Percentiles rank a stretch among this genome's conserved stretches.
phyloP scores from a whole-genome alignment of 805 yeast species.

The Starmerella stigmatis region DNA sequence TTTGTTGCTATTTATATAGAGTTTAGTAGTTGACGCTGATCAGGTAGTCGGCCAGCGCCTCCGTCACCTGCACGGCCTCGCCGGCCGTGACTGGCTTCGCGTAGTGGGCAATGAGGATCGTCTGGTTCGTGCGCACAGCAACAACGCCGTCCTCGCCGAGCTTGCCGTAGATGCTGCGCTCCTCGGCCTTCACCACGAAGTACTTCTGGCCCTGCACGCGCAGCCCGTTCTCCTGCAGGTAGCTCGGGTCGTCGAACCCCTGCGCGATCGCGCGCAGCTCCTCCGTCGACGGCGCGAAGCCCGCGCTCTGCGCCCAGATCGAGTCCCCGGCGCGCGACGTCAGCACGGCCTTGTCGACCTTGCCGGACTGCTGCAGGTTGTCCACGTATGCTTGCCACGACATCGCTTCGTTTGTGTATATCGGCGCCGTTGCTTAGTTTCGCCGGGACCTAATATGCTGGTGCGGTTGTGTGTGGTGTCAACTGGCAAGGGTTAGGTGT shows the following conservation, averaged over 20 bases:
- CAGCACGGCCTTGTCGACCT: conserved; percentile 84
- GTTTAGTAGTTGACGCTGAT: conserved; percentile 70
- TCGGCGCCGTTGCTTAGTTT: conserved; percentile 1
- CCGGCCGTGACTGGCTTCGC: conserved; percentile 76
- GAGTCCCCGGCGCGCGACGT: conserved; percentile 93
- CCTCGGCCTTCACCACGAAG: conserved; percentile 80
- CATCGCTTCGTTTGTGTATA: conserved; percentile 17
- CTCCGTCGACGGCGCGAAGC: conserved; percentile 49
- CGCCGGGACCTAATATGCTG: background rate
- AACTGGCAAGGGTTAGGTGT: background rate
- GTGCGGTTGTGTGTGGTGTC: background rate
- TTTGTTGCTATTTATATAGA: background rate
- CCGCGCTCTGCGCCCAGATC: conserved; percentile 79
- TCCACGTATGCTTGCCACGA: conserved; percentile 77
- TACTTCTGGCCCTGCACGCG: conserved; percentile 79
- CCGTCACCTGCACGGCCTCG: conserved; percentile 89
- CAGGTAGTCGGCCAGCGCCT: conserved; percentile 89
- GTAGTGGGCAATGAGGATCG: conserved; percentile 87
- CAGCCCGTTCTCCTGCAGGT: conserved; percentile 75
- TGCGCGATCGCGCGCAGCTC: conserved; percentile 66
- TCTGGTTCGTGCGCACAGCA: conserved; percentile 88
- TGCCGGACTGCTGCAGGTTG: conserved; percentile 76
- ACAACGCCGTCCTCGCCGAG: conserved; percentile 77
- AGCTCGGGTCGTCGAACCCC: conserved; percentile 72
- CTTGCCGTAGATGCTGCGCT: conserved; percentile 87